Evolutionary conservation across 805 yeast genomes (phyloP), one percentile per base, ranked within the genome.

Genomic region (Starmera quercuum): DNA sequence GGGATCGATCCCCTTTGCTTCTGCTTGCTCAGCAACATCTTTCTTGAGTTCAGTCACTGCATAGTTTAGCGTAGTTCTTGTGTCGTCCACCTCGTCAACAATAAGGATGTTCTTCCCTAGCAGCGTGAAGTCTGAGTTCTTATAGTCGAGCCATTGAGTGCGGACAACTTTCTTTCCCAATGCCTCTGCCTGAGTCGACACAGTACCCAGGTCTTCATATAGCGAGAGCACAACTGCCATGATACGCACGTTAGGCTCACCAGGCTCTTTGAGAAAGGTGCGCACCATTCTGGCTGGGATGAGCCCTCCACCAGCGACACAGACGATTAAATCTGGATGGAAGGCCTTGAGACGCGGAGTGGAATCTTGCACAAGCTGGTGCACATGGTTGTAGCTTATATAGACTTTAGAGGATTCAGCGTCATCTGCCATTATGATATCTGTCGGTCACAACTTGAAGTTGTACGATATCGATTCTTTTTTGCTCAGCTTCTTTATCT

Each of bases 221-320:
- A 90, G 68, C 1, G 97, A 86, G 45, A 90, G 69, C 22, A 92
- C 94, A 47, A 90, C 85, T 31, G 98, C 97, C 77, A 88, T 90
- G 52, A 90, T 86, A 51, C 95, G 80, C 40, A 87, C 80, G 50
- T 88, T 90, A 47, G 94, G 90, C 39, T 79, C 66, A 39, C 95
- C 95, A 20, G 83, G 84, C 45, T 80, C 83, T 60, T 88, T 90
- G 46, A 90, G 67, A 61, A 90, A 92, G 2, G 97, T 79, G 59
- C 98, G 77, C 56, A 90, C 71, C 62, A 92, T 92, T 58, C 98
- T 77, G 7, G 98, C 97, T 19, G 97, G 98, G 38, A 90, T 92
- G 59, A 90, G 85, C 2, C 97, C 98, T 56, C 98, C 95, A 49
- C 95, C 95, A 53, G 95, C 98, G 51, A 90, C 86, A 46, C 97